These are phyloP conservation scores for Penicillium nucicola DNA, from an alignment of 495 filamentous ascomycete genomes.

Conservation along the genomic window DNA sequence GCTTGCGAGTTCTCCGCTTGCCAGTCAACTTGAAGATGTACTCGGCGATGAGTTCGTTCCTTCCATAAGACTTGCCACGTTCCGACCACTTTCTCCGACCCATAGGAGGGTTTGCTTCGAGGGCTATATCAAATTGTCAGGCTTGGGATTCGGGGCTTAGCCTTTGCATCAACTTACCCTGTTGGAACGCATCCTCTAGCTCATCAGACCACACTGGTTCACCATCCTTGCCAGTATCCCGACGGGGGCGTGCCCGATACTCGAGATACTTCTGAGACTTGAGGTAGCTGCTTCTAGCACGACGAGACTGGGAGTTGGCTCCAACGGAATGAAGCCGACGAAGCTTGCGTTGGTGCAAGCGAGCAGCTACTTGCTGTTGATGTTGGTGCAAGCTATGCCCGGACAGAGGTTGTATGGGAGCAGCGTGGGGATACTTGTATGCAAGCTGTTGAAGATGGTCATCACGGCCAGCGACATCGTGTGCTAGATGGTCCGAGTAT, in stretches of 20 bases:
- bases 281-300: conserved; percentile 38
- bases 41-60: conserved; percentile 88
- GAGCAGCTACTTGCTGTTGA: conserved; percentile 23
- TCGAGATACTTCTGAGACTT: conserved; percentile 49
- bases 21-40: conserved; percentile 72
- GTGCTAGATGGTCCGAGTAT: conserved; percentile 37
- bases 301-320: conserved; percentile 28
- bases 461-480: conserved; percentile 33
- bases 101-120: conserved; percentile 77
- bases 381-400: conserved; percentile 30
- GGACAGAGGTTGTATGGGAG: conserved; percentile 31
- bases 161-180: conserved; percentile 57
- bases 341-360: conserved; percentile 37
- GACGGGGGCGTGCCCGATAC: conserved; percentile 69
- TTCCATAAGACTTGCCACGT: conserved; percentile 69
- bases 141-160: background rate
- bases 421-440: conserved; percentile 40
- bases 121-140: conserved; percentile 49
- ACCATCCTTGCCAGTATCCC: conserved; percentile 50
- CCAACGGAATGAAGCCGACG: conserved; percentile 39
- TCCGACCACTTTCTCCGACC: conserved; percentile 74
- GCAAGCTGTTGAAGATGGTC: conserved; percentile 39
- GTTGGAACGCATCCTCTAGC: conserved; percentile 84
- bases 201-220: conserved; percentile 75
- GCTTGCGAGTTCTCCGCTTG: conserved; percentile 68